A percentile compares a stretch with the other conserved stretches of the same genome.
Evolutionary conservation across 495 filamentous ascomycete species (phyloP).

Genomic region (Cercophora scortea): DNA sequence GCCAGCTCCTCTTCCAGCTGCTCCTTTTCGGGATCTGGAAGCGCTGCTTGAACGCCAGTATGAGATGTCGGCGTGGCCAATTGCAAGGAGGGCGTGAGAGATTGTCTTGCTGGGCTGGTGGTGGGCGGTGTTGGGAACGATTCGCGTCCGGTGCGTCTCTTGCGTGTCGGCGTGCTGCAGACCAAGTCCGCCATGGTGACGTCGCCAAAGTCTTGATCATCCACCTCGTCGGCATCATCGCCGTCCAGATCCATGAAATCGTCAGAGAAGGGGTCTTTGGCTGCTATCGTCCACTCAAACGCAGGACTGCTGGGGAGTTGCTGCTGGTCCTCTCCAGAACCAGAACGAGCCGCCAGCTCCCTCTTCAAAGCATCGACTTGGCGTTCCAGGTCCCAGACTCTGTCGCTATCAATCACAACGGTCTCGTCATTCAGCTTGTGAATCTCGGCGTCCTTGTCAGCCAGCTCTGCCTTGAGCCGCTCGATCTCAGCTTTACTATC

Average conservation of each 20-base stretch:
- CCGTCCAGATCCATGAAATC: slow-evolving; percentile 30
- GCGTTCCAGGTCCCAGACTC: slow-evolving; percentile 34
- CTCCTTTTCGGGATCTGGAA: slow-evolving; percentile 38
- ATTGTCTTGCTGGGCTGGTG: slow-evolving; percentile 29
- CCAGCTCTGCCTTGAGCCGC: slow-evolving; percentile 45
- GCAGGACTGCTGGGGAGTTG: slow-evolving; percentile 16
- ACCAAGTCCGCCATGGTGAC: slow-evolving; percentile 28
- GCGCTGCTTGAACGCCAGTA: slow-evolving; percentile 24
- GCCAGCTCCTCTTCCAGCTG: slow-evolving; percentile 29
- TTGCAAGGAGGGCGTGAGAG: slow-evolving; percentile 28
- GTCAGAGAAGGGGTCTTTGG: slow-evolving; percentile 33
- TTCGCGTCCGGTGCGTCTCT: slow-evolving; percentile 12
- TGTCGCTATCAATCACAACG: slow-evolving; percentile 28
- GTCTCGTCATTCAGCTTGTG: slow-evolving; percentile 44
- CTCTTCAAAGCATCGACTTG: slow-evolving; percentile 29
- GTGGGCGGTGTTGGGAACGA: slow-evolving; percentile 45
- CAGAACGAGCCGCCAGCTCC: slow-evolving; percentile 20
- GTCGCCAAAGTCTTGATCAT: slow-evolving; percentile 28
- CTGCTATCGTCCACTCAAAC: slow-evolving; percentile 35
- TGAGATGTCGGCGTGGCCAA: slow-evolving; percentile 7
- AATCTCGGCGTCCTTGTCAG: slow-evolving; percentile 42
- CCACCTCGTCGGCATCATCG: slow-evolving; percentile 6
- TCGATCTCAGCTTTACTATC: slow-evolving; percentile 34
- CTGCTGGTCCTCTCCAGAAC: slow-evolving; percentile 8
- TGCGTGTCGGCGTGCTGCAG: slow-evolving; percentile 35